Evolutionary conservation across 2,329 filamentous ascomycete species (phyloP).

Genomic region (Fusarium sp.): DNA sequence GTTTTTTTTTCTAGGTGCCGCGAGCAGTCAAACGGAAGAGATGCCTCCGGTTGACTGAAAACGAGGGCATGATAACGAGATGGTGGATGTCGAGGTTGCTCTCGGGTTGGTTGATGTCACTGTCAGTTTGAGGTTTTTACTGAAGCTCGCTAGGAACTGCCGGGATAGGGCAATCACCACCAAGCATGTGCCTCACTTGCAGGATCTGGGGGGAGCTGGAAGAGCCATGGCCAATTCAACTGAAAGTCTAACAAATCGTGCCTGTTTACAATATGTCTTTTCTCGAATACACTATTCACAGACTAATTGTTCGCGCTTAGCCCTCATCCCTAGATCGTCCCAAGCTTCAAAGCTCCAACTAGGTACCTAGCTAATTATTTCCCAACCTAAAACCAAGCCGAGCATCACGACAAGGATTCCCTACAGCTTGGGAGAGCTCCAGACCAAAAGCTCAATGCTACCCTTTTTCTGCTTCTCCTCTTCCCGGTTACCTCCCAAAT

Average conservation of each 20-base stretch:
- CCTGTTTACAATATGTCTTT: neutral
- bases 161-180: neutral
- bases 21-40: constrained; percentile 7
- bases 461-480: neutral
- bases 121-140: constrained; percentile 3
- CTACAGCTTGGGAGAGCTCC: constrained; percentile 8
- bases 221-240: neutral
- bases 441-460: neutral
- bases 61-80: neutral
- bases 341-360: neutral
- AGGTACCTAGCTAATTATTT: neutral
- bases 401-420: neutral
- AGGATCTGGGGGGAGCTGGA: no score
- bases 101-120: neutral
- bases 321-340: neutral
- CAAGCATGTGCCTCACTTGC: neutral
- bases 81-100: neutral
- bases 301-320: neutral
- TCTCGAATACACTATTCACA: neutral
- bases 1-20: neutral
- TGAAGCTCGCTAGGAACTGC: neutral
- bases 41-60: constrained; percentile 13
- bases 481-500: constrained; percentile 24
- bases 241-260: neutral
- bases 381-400: neutral